phyloP scores from a whole-genome alignment of 2,329 filamentous ascomycete species.

The Rhynchosporium agropyri region DNA sequence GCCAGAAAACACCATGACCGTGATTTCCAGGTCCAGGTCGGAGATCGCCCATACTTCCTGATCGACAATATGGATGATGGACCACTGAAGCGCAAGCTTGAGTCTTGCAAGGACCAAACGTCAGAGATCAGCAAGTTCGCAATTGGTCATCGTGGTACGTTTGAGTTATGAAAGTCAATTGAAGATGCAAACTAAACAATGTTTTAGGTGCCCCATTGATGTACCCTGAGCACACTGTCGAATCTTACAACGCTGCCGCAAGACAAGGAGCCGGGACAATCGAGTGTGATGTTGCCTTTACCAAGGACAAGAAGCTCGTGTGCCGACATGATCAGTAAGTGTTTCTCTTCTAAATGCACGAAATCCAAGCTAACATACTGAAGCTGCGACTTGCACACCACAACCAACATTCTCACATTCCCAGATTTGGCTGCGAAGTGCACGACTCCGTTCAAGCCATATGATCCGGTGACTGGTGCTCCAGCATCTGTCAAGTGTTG shows the following conservation, averaged over 20 bases:
- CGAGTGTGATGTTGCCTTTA: constrained; percentile 15
- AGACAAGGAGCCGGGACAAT: constrained; percentile 10
- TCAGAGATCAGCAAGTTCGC: constrained; percentile 15
- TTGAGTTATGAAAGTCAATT: too few species aligned
- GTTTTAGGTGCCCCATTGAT: constrained; percentile 1
- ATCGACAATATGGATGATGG: constrained; percentile 14
- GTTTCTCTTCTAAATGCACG: not conserved
- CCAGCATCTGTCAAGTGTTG: constrained; percentile 8
- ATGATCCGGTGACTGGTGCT: not conserved
- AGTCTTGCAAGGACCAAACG: constrained; percentile 14
- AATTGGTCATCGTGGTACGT: constrained; percentile 10
- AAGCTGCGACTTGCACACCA: constrained; percentile 15
- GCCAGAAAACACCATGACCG: constrained; percentile 6
- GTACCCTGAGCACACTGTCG: constrained; percentile 12
- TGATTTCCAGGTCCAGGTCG: constrained; percentile 9
- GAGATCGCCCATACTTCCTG: constrained; percentile 12
- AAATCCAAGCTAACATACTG: too few species aligned
- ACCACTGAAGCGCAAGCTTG: constrained; percentile 14
- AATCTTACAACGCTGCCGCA: constrained; percentile 15
- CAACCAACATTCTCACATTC: constrained; percentile 13
- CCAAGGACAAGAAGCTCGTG: constrained; percentile 15
- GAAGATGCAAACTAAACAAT: too few species aligned
- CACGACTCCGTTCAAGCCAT: constrained; percentile 12
- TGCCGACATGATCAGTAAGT: constrained; percentile 15
- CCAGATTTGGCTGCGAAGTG: constrained; percentile 12